Evolutionary conservation across 352 stramenopile species (phyloP), one percentile per base, ranked within the genome.

Genomic region (Plasmopara muralis): DNA sequence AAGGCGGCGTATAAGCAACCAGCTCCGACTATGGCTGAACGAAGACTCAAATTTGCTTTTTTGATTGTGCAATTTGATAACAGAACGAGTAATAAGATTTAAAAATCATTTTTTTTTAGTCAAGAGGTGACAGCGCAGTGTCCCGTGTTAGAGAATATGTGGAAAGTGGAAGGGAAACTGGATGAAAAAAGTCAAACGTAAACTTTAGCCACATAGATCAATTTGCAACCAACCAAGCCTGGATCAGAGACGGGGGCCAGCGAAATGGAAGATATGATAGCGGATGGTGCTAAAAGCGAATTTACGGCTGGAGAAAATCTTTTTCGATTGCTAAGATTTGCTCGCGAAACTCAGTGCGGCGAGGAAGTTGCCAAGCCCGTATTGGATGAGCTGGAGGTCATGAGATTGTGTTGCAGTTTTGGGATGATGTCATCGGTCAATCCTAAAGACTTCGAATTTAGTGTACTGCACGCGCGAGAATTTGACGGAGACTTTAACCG

Each of bases 331-430:
- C 38, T 91, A 57, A 68, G 58, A 18, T 57, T 88, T 5, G 46
- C 68, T 15, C 30, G 51, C 0, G 72, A 86, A 43, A 71, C 57
- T 5, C 74, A 92, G 40, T 82, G 83, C 40, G 77, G 82, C 28
- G 63, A 75, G 30, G 77, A 87, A 7, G 69, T 89, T 8, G 60
- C 87, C 14, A 89, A 93, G 47, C 73, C 83, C 0, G 66, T 89
- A n/a, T 53, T 90, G 10, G 53, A 85, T 29, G 80, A 93, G 47
- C 39, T 79, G 18, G 83, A 91, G 39, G 66, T 89, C 20, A 56
- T 89, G 55, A 79, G 83, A 2, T 52, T 93, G 46, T 76, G 79
- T 50, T 66, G 62, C 28, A 66, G 55, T 37, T 68, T 93, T 6
- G 70, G 70, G 2, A 67, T 78, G 62, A 57, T 87, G 43, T 53